Evolutionary conservation across 2,329 filamentous ascomycete genomes (phyloP).

Genomic region (Sarocladiaceae sp.): DNA sequence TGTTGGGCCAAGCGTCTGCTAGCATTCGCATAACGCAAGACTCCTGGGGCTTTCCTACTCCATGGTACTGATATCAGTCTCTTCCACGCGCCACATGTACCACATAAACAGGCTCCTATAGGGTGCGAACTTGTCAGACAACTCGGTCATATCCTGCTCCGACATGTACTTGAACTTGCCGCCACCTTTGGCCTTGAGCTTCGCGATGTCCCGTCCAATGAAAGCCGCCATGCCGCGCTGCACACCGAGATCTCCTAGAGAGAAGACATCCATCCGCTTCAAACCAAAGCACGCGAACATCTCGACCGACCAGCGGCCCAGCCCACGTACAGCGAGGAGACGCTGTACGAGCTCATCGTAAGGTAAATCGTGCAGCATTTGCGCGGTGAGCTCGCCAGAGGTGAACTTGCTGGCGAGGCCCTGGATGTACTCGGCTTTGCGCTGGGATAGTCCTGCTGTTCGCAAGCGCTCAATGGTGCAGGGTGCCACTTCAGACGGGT

Average conservation of each 20-base stretch:
- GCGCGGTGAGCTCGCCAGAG: slow-evolving; percentile 65
- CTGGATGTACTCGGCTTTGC: slow-evolving; percentile 91
- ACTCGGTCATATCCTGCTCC: slow-evolving; percentile 84
- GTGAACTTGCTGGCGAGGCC: slow-evolving; percentile 79
- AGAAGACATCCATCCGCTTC: slow-evolving; percentile 91
- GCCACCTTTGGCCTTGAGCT: slow-evolving; percentile 64
- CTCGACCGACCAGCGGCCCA: slow-evolving; percentile 88
- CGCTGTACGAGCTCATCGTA: slow-evolving; percentile 82
- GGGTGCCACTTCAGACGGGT: slow-evolving; percentile 63
- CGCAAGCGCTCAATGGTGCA: slow-evolving; percentile 63
- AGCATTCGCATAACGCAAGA: too few species aligned
- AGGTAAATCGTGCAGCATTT: slow-evolving; percentile 67
- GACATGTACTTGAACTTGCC: slow-evolving; percentile 99
- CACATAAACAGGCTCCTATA: slow-evolving; percentile 95
- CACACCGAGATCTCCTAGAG: slow-evolving; percentile 84
- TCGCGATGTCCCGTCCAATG: slow-evolving; percentile 72
- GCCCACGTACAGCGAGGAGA: slow-evolving; percentile 76
- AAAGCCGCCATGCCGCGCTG: slow-evolving; percentile 92
- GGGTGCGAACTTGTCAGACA: slow-evolving; percentile 72
- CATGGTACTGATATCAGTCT: slow-evolving; percentile 65
- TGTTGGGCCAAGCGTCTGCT: too few species aligned
- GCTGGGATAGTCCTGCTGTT: slow-evolving; percentile 80
- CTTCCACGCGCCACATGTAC: slow-evolving; percentile 91
- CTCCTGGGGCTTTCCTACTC: slow-evolving; percentile 32
- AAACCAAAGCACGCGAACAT: slow-evolving; percentile 98